Base-by-base conservation (phyloP, 2,329 filamentous ascomycete species). In the Diplocarpon mali region DNA sequence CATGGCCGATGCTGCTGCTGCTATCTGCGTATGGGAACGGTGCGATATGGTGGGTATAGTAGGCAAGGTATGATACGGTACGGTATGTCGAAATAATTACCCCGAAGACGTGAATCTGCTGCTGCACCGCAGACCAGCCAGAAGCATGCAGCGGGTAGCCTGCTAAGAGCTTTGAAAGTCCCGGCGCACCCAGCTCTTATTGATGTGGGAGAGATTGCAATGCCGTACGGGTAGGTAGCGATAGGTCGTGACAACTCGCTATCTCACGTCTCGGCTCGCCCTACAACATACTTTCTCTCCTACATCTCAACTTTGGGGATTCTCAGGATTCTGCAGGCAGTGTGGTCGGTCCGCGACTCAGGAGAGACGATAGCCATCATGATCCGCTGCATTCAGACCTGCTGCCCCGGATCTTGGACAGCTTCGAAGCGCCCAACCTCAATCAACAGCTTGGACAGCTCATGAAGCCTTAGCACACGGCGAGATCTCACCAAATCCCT, bases 41-140 rank as follows among this genome's bases (percentile, higher is more conserved):
- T 14, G 10, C n/a, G 11, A 9, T 24, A 24, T 32, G 4, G n/a
- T n/a, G n/a, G n/a, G n/a, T n/a, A n/a, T n/a, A n/a, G n/a, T n/a
- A n/a, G n/a, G n/a, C n/a, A n/a, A n/a, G n/a, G n/a, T n/a, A n/a
- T n/a, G n/a, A n/a, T n/a, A n/a, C n/a, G n/a, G 30, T 14, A 32
- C n/a, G 11, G 30, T 24, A 24, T 32, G 4, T 32, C n/a, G 30
- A 35, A 45, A 28, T 37, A 45, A 45, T 27, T 37, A 45, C 36
- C 41, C 16, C 44, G 40, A 47, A 47, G 45, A 40, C 40, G 45
- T 47, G 45, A 40, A 47, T 44, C 42, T 45, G 46, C 42, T 27
- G 15, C n/a, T n/a, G n/a, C n/a, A n/a, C n/a, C n/a, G n/a, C n/a
- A n/a, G n/a, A n/a, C n/a, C n/a, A n/a, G n/a, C n/a, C 7, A 24